Conservation (phyloP, 2,329 filamentous ascomycete species). For the Neodidymelliopsis sp. region DNA sequence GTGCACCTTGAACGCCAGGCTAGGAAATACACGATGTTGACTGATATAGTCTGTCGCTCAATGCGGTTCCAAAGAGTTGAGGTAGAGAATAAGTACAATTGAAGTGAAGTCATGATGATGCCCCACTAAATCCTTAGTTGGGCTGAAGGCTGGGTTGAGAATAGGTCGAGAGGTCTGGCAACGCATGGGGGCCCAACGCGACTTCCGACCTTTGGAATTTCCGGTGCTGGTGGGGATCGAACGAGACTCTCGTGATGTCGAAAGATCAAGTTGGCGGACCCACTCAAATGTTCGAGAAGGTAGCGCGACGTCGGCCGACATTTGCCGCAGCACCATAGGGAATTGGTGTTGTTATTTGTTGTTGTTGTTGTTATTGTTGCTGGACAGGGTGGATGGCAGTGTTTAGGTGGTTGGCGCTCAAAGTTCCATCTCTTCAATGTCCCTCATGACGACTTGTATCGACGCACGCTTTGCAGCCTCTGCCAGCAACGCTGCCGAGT, state of each 20-base stretch:
- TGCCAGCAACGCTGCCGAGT: constrained; percentile 84
- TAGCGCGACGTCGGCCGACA: constrained; percentile 27
- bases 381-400: background rate
- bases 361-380: background rate
- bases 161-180: constrained; percentile 4
- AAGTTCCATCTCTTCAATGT: constrained; percentile 77
- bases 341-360: background rate
- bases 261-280: constrained; percentile 22
- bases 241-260: constrained; percentile 15
- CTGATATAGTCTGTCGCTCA: background rate
- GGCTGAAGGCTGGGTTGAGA: constrained; percentile 12
- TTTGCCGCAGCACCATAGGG: constrained; percentile 20
- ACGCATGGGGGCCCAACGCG: constrained; percentile 6
- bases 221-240: constrained; percentile 16
- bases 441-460: constrained; percentile 85
- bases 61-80: background rate
- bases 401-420: constrained; percentile 21
- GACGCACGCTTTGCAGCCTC: constrained; percentile 94
- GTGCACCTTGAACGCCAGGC: constrained; percentile 16
- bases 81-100: constrained; percentile 4
- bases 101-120: constrained; percentile 12
- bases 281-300: constrained; percentile 23
- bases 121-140: constrained; percentile 6
- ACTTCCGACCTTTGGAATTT: background rate
- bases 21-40: constrained; percentile 20